These are phyloP conservation scores for Carallia pectinifolia DNA, from an alignment of 345 rosid genomes.

Conservation along the genomic window DNA sequence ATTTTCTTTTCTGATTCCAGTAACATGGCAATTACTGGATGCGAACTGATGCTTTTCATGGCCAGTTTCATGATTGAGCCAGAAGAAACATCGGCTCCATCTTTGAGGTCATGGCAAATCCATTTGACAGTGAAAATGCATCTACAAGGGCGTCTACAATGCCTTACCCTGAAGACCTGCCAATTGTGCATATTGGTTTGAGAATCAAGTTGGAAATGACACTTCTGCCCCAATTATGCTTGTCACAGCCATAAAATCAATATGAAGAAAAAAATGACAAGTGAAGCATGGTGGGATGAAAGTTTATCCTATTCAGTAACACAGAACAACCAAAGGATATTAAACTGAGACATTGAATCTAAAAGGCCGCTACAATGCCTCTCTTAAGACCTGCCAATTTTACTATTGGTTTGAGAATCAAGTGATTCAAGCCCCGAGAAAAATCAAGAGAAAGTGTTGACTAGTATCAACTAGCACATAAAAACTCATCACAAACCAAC, in stretches of 20 bases:
- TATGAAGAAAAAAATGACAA: neutral
- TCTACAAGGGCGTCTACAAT: slow-evolving; percentile 19
- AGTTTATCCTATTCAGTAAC: too few species aligned
- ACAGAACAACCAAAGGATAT: too few species aligned
- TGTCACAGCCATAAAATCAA: neutral
- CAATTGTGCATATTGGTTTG: neutral
- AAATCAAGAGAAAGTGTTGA: too few species aligned
- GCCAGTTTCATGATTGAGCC: slow-evolving; percentile 26
- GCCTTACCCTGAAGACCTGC: slow-evolving; percentile 20
- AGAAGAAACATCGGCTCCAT: slow-evolving; percentile 12
- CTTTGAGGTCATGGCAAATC: slow-evolving; percentile 15
- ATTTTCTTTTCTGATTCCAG: slow-evolving; percentile 5
- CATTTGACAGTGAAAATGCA: slow-evolving; percentile 22
- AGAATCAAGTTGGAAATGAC: neutral
- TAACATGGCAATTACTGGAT: slow-evolving; percentile 14
- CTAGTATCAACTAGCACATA: too few species aligned
- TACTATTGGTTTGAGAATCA: neutral
- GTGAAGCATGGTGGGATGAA: neutral
- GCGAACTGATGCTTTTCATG: slow-evolving; percentile 9
- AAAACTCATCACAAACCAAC: neutral
- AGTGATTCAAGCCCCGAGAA: neutral
- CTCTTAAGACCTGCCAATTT: neutral
- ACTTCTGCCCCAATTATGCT: too few species aligned
- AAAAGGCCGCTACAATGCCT: neutral
- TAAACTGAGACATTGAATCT: neutral